phyloP scores from a whole-genome alignment of 2,329 filamentous ascomycete genomes.

The Aureobasidium leucospermi region DNA sequence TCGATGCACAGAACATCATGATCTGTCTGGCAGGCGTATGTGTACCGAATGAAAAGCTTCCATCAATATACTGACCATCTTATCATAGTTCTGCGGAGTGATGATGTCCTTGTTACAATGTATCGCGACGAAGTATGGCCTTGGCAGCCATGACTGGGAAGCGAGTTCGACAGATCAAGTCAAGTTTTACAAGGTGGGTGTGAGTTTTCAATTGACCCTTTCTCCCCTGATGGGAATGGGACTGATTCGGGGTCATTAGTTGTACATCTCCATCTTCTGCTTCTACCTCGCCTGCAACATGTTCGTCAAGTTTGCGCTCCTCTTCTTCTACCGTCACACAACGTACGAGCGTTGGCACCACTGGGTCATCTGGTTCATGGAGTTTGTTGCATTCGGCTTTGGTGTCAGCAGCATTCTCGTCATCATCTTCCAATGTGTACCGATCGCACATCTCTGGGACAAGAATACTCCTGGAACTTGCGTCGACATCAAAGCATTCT shows the following conservation, averaged over 20 bases:
- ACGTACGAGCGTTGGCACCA: conserved; percentile 22
- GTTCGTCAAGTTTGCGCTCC: conserved; percentile 33
- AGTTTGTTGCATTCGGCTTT: conserved; percentile 29
- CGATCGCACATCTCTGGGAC: conserved; percentile 29
- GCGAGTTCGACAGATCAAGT: background rate
- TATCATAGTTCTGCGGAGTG: conserved; percentile 13
- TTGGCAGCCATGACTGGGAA: conserved; percentile 14
- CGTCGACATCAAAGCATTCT: conserved; percentile 30
- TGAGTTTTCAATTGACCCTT: conserved; percentile 3
- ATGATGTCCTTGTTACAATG: conserved; percentile 17
- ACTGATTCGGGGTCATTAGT: conserved; percentile 13
- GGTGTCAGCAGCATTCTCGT: conserved; percentile 29
- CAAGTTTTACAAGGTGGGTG: conserved; percentile 16
- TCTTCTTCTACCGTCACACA: conserved; percentile 34
- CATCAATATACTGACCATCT: background rate
- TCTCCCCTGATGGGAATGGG: background rate
- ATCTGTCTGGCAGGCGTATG: conserved; percentile 9
- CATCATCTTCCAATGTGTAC: conserved; percentile 30
- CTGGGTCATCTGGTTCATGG: conserved; percentile 28
- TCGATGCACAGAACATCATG: conserved; percentile 14
- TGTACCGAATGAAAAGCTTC: background rate
- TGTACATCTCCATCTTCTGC: conserved; percentile 23
- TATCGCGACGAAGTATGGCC: conserved; percentile 16
- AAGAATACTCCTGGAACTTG: conserved; percentile 24
- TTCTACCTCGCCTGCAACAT: conserved; percentile 36